phyloP scores from a whole-genome alignment of 257 asterid species.

The Rehmannia glutinosa region DNA sequence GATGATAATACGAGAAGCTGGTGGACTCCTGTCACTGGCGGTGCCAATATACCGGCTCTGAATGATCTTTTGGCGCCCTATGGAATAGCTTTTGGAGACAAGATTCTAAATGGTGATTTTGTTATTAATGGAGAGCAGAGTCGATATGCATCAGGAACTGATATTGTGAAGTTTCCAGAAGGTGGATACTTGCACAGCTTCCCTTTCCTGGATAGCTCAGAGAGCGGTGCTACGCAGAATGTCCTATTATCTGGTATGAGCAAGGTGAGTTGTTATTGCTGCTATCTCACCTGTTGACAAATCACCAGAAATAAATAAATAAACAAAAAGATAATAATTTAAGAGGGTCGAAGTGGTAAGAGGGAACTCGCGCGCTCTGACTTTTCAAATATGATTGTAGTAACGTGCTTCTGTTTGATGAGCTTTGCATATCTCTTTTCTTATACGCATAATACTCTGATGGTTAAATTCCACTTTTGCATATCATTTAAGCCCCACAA shows the following conservation, averaged over 20 bases:
- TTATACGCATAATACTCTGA: not conserved
- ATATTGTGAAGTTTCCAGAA: slow-evolving; percentile 80
- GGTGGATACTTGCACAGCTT: slow-evolving; percentile 96
- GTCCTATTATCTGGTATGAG: slow-evolving; percentile 76
- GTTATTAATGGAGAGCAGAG: slow-evolving; percentile 84
- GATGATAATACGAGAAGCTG: slow-evolving; percentile 97
- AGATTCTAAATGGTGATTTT: slow-evolving; percentile 94
- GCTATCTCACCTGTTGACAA: slow-evolving; percentile 1
- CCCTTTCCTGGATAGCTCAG: slow-evolving; percentile 94
- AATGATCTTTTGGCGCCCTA: slow-evolving; percentile 92
- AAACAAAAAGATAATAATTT: not conserved
- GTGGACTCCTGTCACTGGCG: slow-evolving; percentile 99
- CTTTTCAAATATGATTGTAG: not conserved
- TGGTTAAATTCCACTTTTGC: not conserved
- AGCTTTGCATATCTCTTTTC: not conserved
- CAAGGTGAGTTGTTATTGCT: slow-evolving; percentile 52
- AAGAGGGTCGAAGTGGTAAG: not conserved
- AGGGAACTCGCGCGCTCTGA: not conserved
- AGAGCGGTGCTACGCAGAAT: slow-evolving; percentile 95
- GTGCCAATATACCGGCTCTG: slow-evolving; percentile 92
- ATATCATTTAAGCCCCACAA: slow-evolving; percentile 8
- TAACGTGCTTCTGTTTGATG: not conserved
- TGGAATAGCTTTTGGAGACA: slow-evolving; percentile 96
- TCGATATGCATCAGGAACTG: slow-evolving; percentile 96
- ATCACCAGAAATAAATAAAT: not conserved